phyloP scores from a whole-genome alignment of 352 stramenopile genomes.

The Phytopythium aichiense region DNA sequence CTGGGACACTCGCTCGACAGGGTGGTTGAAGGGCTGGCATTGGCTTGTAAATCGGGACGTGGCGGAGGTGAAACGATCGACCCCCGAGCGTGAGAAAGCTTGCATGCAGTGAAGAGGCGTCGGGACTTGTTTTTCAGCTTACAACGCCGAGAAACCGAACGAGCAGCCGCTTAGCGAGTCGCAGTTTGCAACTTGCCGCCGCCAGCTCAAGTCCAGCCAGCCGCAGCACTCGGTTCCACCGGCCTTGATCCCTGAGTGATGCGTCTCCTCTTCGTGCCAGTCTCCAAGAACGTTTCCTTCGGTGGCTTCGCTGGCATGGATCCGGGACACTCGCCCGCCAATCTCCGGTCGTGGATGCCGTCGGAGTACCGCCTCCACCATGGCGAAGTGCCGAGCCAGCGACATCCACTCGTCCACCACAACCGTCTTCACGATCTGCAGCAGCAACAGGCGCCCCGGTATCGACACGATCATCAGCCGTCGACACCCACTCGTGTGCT shows the following conservation, averaged over 20 bases:
- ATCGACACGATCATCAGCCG: not conserved
- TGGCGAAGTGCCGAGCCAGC: not conserved
- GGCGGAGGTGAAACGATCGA: not conserved
- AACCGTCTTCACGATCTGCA: not conserved
- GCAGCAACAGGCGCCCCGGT: not conserved
- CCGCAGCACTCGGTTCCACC: not conserved
- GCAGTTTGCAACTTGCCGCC: not conserved
- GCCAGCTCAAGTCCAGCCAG: not conserved
- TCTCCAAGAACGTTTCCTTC: not conserved
- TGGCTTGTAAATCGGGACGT: not conserved
- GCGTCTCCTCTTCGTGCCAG: not conserved
- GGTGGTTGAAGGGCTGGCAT: not conserved
- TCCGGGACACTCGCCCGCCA: not conserved
- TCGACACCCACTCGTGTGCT: not conserved
- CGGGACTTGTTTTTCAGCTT: conserved; percentile 2
- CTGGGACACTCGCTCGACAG: not conserved
- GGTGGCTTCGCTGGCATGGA: not conserved
- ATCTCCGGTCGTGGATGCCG: not conserved
- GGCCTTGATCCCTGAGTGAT: not conserved
- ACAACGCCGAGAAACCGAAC: conserved; percentile 2
- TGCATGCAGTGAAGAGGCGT: not conserved
- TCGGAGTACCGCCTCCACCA: not conserved
- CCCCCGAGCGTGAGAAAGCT: not conserved
- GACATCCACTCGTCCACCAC: not conserved
- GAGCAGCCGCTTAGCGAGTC: not conserved